A percentile compares a stretch with the other conserved stretches of the same genome.
Conservation (phyloP, 2,329 filamentous ascomycete species). For the Botryotinia calthae region DNA sequence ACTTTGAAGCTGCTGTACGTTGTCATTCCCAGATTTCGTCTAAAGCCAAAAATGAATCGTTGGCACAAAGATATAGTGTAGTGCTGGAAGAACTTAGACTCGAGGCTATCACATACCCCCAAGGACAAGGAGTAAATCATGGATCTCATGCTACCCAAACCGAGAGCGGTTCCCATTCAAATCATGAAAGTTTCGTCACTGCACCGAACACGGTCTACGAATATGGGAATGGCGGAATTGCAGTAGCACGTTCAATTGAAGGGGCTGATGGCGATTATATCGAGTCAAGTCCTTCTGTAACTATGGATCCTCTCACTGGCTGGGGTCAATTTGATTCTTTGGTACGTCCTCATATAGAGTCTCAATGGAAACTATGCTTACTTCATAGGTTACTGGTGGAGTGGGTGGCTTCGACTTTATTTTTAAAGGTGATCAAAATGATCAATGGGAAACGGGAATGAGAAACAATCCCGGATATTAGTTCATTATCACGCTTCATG, state of each 20-base stretch:
- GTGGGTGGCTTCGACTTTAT: constrained; percentile 26
- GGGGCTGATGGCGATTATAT: constrained; percentile 2
- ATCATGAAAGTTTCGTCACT: neutral
- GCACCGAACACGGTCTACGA: neutral
- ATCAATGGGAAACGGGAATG: constrained; percentile 23
- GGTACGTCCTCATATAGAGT: constrained; percentile 20
- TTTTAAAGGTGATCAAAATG: constrained; percentile 21
- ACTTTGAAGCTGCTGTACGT: constrained; percentile 41
- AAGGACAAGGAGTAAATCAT: neutral
- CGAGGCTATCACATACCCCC: constrained; percentile 23
- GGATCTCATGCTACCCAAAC: neutral
- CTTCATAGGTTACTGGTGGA: constrained; percentile 27
- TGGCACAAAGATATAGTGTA: constrained; percentile 44
- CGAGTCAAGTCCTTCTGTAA: constrained; percentile 24
- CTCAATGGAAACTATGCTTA: constrained; percentile 5
- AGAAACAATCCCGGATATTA: neutral
- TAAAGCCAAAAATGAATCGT: constrained; percentile 42
- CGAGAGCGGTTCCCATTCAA: neutral
- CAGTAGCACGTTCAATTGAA: constrained; percentile 20
- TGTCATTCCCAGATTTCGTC: constrained; percentile 44
- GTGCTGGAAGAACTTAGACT: constrained; percentile 43
- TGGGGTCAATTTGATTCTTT: constrained; percentile 39
- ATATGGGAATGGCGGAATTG: neutral
- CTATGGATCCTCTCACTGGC: constrained; percentile 30
- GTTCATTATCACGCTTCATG: neutral